Base-by-base conservation (phyloP, 495 filamentous ascomycete species). In the Penicillium cosmopolitanum region DNA sequence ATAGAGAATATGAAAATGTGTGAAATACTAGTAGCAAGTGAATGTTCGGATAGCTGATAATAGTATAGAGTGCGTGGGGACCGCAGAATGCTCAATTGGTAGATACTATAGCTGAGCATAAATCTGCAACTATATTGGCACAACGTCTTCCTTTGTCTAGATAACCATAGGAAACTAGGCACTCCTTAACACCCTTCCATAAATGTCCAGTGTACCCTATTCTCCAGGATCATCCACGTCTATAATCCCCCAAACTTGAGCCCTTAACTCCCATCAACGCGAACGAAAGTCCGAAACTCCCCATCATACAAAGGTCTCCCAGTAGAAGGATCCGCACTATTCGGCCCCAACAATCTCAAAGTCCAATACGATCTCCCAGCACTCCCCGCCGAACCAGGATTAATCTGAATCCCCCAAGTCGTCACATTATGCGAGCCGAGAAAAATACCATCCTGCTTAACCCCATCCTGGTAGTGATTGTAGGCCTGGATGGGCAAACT, bases 361-460 rank as follows among this genome's bases (percentile, higher is more conserved):
- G 51, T 16, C 60, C 60, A 57, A 21, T 54, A 62, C 31, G 54
- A 48, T 11, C 50, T 21, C 6, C 47, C 52, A 47, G 21, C 53
- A 35, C 53, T 61, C 2, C 53, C 47, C 5, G 47, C 42, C 19
- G 33, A 31, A 2, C 54, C 60, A 53, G 18, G 6, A 50, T 48
- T 38, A 38, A 38, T 38, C 53, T 55, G 44, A 8, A 61, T 33
- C 18, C 47, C 59, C 59, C 59, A 61, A 18, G 47, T 56, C 2
- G 59, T 56, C n/a, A 61, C 53, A 56, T 61, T 61, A 28, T 61
- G 59, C 11, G 59, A 46, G 6, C 59, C 59, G 1, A 61, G 15
- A 38, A 61, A 61, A 23, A 61, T 44, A 21, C 59, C 59, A 18
- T 61, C 59, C 40, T 61, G 59, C 35, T 61, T 61, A 35, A 38